Evolutionary conservation across 352 stramenopile genomes (phyloP).

Genomic region (Pythium phragmitis): DNA sequence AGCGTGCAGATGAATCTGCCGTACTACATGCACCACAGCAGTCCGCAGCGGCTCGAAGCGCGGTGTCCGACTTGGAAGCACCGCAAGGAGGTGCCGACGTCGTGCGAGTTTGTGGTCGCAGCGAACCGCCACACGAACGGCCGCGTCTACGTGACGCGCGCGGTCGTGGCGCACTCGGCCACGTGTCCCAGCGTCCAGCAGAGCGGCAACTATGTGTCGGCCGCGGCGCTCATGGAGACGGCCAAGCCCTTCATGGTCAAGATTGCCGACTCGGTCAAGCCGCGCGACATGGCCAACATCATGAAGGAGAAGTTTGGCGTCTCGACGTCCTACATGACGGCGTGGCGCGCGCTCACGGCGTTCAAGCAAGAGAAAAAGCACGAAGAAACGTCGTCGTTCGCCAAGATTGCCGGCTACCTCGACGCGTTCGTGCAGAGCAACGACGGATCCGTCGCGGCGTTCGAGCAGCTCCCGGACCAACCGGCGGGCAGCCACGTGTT

Average conservation of each 20-base stretch:
- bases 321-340: constrained; percentile 77
- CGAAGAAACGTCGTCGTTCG: constrained; percentile 66
- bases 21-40: constrained; percentile 86
- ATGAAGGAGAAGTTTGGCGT: constrained; percentile 86
- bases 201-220: constrained; percentile 50
- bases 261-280: constrained; percentile 54
- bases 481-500: constrained; percentile 38
- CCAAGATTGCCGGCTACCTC: constrained; percentile 66
- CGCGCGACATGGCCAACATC: constrained; percentile 74
- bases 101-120: constrained; percentile 72
- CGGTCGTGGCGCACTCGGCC: constrained; percentile 43
- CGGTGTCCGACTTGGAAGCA: constrained; percentile 77
- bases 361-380: constrained; percentile 69
- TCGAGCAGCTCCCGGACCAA: constrained; percentile 47
- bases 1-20: constrained; percentile 68
- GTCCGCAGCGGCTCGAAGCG: constrained; percentile 72
- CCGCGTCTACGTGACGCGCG: constrained; percentile 69
- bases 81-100: constrained; percentile 44
- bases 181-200: constrained; percentile 51
- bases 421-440: constrained; percentile 61
- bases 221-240: constrained; percentile 70
- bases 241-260: constrained; percentile 69
- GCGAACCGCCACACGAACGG: constrained; percentile 78
- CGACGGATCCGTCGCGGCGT: constrained; percentile 51
- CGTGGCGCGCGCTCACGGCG: constrained; percentile 67